These are phyloP conservation scores for Myxozyma neotropica DNA, from an alignment of 805 yeast species.

Conservation along the genomic window DNA sequence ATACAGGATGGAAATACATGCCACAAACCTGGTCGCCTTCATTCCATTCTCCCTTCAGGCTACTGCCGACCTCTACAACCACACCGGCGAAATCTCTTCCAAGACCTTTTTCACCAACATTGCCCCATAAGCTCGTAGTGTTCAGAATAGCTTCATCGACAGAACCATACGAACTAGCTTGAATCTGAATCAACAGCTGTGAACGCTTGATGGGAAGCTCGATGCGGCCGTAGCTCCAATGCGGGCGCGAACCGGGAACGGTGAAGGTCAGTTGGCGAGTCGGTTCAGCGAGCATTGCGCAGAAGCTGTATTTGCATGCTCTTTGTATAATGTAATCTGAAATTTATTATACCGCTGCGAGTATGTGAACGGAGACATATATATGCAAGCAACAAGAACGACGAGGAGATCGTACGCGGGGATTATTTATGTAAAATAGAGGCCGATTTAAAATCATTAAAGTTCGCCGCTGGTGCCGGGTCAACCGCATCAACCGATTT, in stretches of 20 bases:
- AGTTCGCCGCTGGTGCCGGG: not conserved
- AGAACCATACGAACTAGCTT: constrained; percentile 64
- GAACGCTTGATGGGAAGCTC: constrained; percentile 53
- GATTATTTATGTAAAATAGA: not conserved
- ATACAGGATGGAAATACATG: constrained; percentile 50
- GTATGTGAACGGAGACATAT: not conserved
- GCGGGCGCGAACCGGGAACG: constrained; percentile 29
- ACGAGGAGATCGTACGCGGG: not conserved
- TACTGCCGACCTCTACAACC: constrained; percentile 57
- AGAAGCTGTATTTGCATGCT: not conserved
- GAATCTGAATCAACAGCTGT: constrained; percentile 59
- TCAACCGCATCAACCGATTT: not conserved
- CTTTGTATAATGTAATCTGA: not conserved
- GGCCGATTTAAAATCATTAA: not conserved
- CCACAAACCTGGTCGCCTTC: constrained; percentile 73
- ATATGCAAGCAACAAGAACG: not conserved
- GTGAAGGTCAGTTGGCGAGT: constrained; percentile 32
- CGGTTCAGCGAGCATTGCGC: constrained; percentile 18
- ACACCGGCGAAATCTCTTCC: constrained; percentile 74
- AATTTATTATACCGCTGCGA: not conserved
- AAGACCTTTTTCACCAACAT: constrained; percentile 60
- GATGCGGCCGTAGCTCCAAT: constrained; percentile 38
- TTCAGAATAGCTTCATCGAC: constrained; percentile 63
- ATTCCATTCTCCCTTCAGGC: constrained; percentile 44
- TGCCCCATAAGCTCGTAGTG: constrained; percentile 48